Percentiles rank a stretch among this genome's conserved stretches.
phyloP scores from a whole-genome alignment of 441 rosid genomes.

The Erysimum cheiri region DNA sequence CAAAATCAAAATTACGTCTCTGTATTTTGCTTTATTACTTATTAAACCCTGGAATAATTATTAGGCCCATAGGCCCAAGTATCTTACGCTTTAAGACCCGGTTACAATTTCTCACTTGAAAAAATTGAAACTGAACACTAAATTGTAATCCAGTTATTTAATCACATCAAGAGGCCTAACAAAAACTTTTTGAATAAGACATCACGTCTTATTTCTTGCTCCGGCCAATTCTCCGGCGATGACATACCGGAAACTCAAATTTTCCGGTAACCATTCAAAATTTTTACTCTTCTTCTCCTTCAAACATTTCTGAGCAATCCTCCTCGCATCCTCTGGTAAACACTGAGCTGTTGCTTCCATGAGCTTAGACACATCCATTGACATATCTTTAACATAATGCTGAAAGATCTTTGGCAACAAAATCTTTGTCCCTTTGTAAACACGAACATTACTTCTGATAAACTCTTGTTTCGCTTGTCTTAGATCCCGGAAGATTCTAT shows the following conservation, averaged over 20 bases:
- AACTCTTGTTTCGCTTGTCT: constrained; percentile 67
- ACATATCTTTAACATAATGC: constrained; percentile 71
- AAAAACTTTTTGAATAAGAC: background rate
- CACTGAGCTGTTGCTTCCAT: constrained; percentile 50
- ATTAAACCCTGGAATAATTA: background rate
- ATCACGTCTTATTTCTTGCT: constrained; percentile 42
- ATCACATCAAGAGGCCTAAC: constrained; percentile 29
- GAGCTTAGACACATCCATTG: constrained; percentile 50
- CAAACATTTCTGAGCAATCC: constrained; percentile 51
- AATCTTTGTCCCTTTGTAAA: constrained; percentile 65
- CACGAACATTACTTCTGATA: constrained; percentile 55
- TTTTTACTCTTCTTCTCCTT: constrained; percentile 52
- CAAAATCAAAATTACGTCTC: background rate
- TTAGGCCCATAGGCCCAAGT: constrained; percentile 22
- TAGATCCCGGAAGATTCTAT: constrained; percentile 65
- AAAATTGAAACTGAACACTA: constrained; percentile 10
- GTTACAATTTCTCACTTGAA: constrained; percentile 23
- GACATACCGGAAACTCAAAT: constrained; percentile 65
- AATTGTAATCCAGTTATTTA: constrained; percentile 34
- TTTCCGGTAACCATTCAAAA: constrained; percentile 65
- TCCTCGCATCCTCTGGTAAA: constrained; percentile 55
- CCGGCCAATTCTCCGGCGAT: constrained; percentile 58
- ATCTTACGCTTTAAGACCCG: background rate
- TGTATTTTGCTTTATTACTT: accelerated
- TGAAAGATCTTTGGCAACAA: constrained; percentile 64